phyloP scores from a whole-genome alignment of 331 rosid species.

The Quercus phellos region DNA sequence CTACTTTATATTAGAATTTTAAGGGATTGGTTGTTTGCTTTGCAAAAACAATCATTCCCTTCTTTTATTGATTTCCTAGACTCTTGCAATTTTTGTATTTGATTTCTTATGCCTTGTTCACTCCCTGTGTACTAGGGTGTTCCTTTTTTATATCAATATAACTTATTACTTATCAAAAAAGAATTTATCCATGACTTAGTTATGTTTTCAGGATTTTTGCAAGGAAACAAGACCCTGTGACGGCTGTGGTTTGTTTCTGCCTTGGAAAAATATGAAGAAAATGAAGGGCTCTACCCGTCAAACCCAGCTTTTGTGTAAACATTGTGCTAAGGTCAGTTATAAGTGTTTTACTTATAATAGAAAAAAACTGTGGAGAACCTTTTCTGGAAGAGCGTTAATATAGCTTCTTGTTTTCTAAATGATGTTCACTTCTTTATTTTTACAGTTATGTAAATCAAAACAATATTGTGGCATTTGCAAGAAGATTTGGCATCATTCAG shows the following conservation, averaged over 20 bases:
- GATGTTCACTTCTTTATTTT: not conserved
- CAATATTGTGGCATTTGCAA: slow-evolving; percentile 97
- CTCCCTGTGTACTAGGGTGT: too few relatives aligned
- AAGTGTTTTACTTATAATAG: not conserved
- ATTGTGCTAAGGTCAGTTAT: slow-evolving; percentile 71
- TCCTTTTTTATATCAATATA: too few relatives aligned
- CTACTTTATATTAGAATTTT: too few relatives aligned
- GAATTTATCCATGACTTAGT: slow-evolving; percentile 24
- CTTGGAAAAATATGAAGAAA: slow-evolving; percentile 57
- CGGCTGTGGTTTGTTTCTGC: slow-evolving; percentile 61
- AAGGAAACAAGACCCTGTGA: slow-evolving; percentile 57
- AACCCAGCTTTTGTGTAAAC: slow-evolving; percentile 60
- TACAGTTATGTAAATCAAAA: slow-evolving; percentile 75
- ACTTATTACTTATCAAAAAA: not conserved
- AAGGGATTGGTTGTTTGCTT: too few relatives aligned
- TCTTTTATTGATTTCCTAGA: too few relatives aligned
- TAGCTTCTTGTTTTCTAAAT: not conserved
- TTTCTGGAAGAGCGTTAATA: not conserved
- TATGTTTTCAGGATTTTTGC: slow-evolving; percentile 44
- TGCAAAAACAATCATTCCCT: too few relatives aligned
- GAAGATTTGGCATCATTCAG: slow-evolving; percentile 91
- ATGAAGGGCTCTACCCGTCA: slow-evolving; percentile 43
- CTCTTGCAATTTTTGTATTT: too few relatives aligned
- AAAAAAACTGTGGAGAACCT: not conserved
- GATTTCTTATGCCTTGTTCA: too few relatives aligned